phyloP scores from a whole-genome alignment of 2,329 filamentous ascomycete genomes.

The Capronia americana region DNA sequence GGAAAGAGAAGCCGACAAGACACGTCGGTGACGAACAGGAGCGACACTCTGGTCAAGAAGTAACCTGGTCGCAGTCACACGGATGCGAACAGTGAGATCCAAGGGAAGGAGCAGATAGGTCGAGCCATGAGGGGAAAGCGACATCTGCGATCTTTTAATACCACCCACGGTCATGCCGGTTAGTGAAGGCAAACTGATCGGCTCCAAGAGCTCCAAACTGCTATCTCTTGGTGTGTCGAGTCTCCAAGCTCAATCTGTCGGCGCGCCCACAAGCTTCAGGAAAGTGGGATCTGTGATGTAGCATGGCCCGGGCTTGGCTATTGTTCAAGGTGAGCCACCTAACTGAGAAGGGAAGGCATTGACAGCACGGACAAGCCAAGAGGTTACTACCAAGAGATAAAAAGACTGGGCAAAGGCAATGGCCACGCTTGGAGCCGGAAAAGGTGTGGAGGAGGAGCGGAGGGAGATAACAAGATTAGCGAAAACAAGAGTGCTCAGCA shows the following conservation, averaged over 20 bases:
- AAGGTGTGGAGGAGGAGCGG: conserved; percentile 9
- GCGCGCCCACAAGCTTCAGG: background rate
- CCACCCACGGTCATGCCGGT: background rate
- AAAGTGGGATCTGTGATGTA: conserved; percentile 7
- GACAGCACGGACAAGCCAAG: background rate
- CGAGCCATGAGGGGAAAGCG: background rate
- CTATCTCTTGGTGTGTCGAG: conserved; percentile 13
- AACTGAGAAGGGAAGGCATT: conserved; percentile 1
- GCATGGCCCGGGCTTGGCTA: conserved; percentile 21
- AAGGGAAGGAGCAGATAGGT: background rate
- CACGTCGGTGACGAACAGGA: background rate
- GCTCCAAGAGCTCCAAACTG: conserved; percentile 5
- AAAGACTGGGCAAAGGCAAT: conserved; percentile 11
- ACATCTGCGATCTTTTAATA: conserved; percentile 19
- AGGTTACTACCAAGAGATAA: conserved; percentile 26
- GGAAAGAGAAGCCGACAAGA: background rate
- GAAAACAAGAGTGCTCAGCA: conserved; percentile 5
- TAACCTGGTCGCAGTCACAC: background rate
- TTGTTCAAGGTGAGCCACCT: conserved; percentile 4
- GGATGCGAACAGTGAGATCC: background rate
- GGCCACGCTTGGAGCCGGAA: conserved; percentile 7
- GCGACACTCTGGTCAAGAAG: conserved; percentile 1
- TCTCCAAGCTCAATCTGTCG: conserved; percentile 6
- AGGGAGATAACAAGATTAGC: conserved; percentile 6
- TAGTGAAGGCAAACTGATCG: conserved; percentile 5